phyloP scores from a whole-genome alignment of 257 asterid genomes.

The Solanum corneliomulleri region DNA sequence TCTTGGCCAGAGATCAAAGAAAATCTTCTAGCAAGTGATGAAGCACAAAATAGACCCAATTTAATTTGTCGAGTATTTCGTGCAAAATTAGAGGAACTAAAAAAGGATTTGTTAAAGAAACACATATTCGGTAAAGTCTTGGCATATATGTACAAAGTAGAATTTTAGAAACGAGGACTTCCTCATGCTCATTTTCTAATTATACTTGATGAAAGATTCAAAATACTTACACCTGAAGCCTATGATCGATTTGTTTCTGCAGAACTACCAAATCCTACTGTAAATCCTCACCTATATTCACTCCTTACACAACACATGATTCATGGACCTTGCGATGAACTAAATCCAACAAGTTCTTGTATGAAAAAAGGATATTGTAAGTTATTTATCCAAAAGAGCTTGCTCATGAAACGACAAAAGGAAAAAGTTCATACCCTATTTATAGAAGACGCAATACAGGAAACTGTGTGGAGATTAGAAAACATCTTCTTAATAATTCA shows the following conservation, averaged over 20 bases:
- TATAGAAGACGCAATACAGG: no score
- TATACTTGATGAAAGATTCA: background rate
- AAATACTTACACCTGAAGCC: background rate
- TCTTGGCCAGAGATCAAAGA: background rate
- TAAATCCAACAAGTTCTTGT: background rate
- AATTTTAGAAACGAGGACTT: background rate
- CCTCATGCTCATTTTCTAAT: background rate
- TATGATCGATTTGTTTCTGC: background rate
- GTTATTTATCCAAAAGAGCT: background rate
- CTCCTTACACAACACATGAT: background rate
- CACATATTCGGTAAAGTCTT: no score
- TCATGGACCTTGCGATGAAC: background rate
- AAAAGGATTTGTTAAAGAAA: no score
- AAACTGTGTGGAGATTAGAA: no score
- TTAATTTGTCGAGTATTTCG: background rate
- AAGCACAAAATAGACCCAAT: background rate
- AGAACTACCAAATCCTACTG: background rate
- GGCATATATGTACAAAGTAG: no score
- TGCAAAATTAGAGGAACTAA: background rate
- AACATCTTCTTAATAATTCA: no score
- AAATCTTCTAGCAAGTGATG: background rate
- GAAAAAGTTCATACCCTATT: no score
- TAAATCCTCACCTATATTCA: background rate
- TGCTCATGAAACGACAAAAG: no score
- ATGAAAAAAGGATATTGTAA: background rate